These are phyloP conservation scores for Panaeolus papilionaceus DNA, from an alignment of 768 basidiomycete genomes.

Conservation along the genomic window DNA sequence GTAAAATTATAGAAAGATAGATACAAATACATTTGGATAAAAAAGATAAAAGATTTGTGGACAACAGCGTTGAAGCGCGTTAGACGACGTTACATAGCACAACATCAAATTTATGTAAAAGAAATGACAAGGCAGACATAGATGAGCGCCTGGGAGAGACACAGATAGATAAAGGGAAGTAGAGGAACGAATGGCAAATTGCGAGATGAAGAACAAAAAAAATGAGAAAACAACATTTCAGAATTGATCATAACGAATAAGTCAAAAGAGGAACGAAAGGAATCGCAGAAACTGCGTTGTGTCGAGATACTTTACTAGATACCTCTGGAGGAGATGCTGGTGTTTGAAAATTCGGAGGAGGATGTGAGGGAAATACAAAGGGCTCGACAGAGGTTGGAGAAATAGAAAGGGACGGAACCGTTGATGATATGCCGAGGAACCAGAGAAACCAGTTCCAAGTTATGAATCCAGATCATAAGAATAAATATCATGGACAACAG, in stretches of 20 bases:
- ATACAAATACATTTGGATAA: conserved; percentile 14
- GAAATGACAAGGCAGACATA: neutral
- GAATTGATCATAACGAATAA: conserved; percentile 11
- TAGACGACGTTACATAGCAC: conserved; percentile 13
- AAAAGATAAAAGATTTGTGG: neutral
- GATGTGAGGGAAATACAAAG: neutral
- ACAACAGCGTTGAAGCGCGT: conserved; percentile 5
- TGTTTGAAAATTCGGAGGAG: neutral
- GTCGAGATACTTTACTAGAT: neutral
- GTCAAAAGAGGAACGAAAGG: conserved; percentile 7
- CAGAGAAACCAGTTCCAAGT: conserved; percentile 11
- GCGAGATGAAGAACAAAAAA: conserved; percentile 7
- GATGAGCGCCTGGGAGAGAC: neutral
- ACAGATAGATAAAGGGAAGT: neutral
- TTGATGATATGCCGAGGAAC: conserved; percentile 11
- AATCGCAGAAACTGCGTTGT: neutral
- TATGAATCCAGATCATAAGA: conserved; percentile 10
- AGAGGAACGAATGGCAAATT: conserved; percentile 11
- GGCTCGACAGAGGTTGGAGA: neutral
- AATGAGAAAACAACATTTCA: conserved; percentile 4
- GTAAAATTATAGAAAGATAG: conserved; percentile 17
- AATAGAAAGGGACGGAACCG: neutral
- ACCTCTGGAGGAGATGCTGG: neutral
- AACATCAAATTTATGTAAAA: conserved; percentile 1
- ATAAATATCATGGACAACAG: conserved; percentile 15